These are phyloP conservation scores for Thraustochytrium striatum DNA, from an alignment of 352 stramenopile genomes.

Conservation along the genomic window DNA sequence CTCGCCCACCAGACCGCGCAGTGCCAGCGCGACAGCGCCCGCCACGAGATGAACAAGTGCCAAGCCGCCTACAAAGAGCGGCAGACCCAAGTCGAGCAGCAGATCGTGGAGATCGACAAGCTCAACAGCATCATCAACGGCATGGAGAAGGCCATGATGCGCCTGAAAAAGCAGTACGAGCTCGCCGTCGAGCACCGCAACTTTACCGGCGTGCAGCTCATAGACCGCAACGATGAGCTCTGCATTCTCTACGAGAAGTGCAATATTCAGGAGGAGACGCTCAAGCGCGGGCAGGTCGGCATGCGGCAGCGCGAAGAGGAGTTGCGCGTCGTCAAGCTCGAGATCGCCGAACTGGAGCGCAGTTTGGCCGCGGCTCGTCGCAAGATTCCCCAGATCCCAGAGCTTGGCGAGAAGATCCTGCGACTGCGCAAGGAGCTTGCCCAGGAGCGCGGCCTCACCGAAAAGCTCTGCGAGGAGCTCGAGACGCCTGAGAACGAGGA, in stretches of 20 bases:
- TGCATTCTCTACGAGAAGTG: constrained; percentile 89
- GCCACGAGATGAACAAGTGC: constrained; percentile 81
- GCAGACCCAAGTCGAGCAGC: constrained; percentile 84
- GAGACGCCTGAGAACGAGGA: constrained; percentile 70
- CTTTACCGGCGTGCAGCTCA: constrained; percentile 80
- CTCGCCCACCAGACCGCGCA: constrained; percentile 74
- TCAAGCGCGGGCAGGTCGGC: constrained; percentile 71
- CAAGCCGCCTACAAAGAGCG: constrained; percentile 79
- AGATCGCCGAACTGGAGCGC: constrained; percentile 66
- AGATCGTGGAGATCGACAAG: constrained; percentile 91
- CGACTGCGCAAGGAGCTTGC: constrained; percentile 71
- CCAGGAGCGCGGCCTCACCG: constrained; percentile 75
- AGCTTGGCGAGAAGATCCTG: constrained; percentile 72
- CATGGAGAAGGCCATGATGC: constrained; percentile 81
- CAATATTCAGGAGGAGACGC: constrained; percentile 76
- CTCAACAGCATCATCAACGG: constrained; percentile 85
- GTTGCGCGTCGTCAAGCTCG: constrained; percentile 69
- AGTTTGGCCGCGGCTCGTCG: constrained; percentile 68
- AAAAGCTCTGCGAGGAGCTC: constrained; percentile 78
- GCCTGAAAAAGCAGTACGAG: constrained; percentile 85
- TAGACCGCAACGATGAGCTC: constrained; percentile 89
- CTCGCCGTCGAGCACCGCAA: constrained; percentile 56
- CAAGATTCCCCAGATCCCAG: constrained; percentile 69
- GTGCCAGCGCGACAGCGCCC: constrained; percentile 76
- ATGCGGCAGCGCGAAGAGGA: constrained; percentile 74